A percentile compares a stretch with the other conserved stretches of the same genome.
These are phyloP conservation scores for Mortierella sp. DNA, from an alignment of 371 early-diverging fungal genomes.

Conservation along the genomic window DNA sequence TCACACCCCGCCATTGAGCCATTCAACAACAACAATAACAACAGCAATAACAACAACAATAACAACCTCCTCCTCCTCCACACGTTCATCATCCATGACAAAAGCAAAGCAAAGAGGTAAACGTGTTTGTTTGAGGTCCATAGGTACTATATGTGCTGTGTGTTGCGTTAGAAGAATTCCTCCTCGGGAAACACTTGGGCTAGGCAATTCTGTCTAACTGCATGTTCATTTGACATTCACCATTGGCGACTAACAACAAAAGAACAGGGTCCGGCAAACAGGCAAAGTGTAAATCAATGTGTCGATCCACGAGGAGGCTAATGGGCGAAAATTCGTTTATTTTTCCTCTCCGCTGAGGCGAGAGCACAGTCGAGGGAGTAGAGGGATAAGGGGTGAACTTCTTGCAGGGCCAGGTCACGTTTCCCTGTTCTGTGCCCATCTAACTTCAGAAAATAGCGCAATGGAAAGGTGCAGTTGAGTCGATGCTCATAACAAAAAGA, in stretches of 20 bases:
- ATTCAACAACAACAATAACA: no score
- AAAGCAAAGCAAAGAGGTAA: no score
- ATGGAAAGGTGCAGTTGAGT: no score
- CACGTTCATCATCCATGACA: no score
- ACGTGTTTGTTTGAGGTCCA: neutral
- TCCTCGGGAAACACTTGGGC: constrained; percentile 3
- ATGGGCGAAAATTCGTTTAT: constrained; percentile 1
- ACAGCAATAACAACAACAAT: no score
- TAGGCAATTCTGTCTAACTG: neutral
- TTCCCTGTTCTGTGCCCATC: neutral
- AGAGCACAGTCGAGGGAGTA: neutral
- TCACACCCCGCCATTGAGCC: no score
- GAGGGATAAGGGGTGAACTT: neutral
- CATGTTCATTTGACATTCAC: neutral
- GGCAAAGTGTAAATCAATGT: neutral
- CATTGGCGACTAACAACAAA: no score
- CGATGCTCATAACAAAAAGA: no score
- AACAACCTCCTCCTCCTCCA: no score
- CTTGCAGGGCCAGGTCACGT: neutral
- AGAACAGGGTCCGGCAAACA: no score
- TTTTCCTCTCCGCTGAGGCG: neutral
- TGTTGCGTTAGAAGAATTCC: neutral
- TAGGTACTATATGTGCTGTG: neutral
- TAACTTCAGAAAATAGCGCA: no score
- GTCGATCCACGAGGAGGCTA: constrained; percentile 7